Base-by-base conservation (phyloP, 176 grass and related monocot species). In the Eleusine coracana region DNA sequence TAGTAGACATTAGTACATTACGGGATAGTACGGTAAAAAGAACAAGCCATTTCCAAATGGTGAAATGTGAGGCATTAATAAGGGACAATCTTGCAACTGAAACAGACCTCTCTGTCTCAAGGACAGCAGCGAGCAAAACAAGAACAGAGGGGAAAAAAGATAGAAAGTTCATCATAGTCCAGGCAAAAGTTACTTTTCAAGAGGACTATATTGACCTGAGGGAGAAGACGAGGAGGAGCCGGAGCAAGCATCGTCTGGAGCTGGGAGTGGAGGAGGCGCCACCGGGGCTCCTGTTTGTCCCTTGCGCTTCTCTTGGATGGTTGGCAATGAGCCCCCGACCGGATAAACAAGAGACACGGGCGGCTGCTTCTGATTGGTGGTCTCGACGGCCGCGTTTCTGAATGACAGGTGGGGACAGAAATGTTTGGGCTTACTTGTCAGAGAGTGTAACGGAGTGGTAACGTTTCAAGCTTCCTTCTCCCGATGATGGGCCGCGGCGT, bases 131-230 rank as follows among this genome's bases (percentile, higher is more conserved):
- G 1, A 52, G 17, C 39, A 60, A 39, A 76, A 70, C 51, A 77
- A 38, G 10, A 44, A 45, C 15, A 1, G 21, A 70, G 25, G 1
- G 5, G 10, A 23, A 59, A 37, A 40, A 42, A 29, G 63, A 21
- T 2, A 36, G 5, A 29, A 61, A 61, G 81, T 16, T n/a, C 76
- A 6, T 69, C 76, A 51, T 13, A 38, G 59, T 46, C 16, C 38
- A 56, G 38, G 44, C 28, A 49, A 46, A 38, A 48, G 16, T 20
- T 20, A 62, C 23, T 88, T 7, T 49, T 2, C 38, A 78, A 37
- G 38, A 68, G 39, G 36, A 10, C 27, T 23, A 64, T 73, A 75
- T 59, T 59, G 74, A 89, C 88, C 83, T 65, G 88, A 37, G 2
- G 80, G 31, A 34, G 87, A 52, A 45, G 74, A 71, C 6, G 66